These are phyloP conservation scores for Aspergillus nanangensis DNA, from an alignment of 495 filamentous ascomycete genomes.

Conservation along the genomic window DNA sequence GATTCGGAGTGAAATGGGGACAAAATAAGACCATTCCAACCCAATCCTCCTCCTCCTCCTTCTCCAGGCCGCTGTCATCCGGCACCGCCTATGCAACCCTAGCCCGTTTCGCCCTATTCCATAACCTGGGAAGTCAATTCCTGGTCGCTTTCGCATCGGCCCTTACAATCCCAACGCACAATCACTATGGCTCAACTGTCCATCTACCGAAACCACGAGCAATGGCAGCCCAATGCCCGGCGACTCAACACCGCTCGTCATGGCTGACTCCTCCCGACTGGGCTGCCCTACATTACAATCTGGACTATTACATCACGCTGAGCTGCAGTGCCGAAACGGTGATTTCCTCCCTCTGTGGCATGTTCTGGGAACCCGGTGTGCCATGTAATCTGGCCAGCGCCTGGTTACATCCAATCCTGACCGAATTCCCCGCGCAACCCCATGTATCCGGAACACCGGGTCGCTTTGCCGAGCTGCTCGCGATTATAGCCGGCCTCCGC, in stretches of 20 bases:
- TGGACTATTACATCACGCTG: slow-evolving; percentile 14
- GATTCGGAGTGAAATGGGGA: slow-evolving; percentile 1
- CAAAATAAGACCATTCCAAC: too few relatives aligned
- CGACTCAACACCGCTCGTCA: not conserved
- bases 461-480: slow-evolving; percentile 4
- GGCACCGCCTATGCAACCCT: slow-evolving; percentile 9
- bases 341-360: slow-evolving; percentile 12
- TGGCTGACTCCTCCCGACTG: not conserved
- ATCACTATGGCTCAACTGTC: slow-evolving; percentile 4
- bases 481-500: slow-evolving; percentile 10
- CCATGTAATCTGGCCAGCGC: slow-evolving; percentile 15
- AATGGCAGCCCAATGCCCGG: not conserved
- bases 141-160: slow-evolving; percentile 8
- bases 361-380: slow-evolving; percentile 15
- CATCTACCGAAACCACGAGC: slow-evolving; percentile 5
- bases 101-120: slow-evolving; percentile 3
- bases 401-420: slow-evolving; percentile 12
- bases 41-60: not conserved
- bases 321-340: slow-evolving; percentile 13
- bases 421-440: too few relatives aligned
- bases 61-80: slow-evolving; percentile 3
- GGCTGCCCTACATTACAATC: slow-evolving; percentile 5
- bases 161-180: slow-evolving; percentile 10
- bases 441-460: too few relatives aligned
- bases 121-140: slow-evolving; percentile 12